These are phyloP conservation scores for Fonsecaea monophora DNA, from an alignment of 2,329 filamentous ascomycete species.

Conservation along the genomic window DNA sequence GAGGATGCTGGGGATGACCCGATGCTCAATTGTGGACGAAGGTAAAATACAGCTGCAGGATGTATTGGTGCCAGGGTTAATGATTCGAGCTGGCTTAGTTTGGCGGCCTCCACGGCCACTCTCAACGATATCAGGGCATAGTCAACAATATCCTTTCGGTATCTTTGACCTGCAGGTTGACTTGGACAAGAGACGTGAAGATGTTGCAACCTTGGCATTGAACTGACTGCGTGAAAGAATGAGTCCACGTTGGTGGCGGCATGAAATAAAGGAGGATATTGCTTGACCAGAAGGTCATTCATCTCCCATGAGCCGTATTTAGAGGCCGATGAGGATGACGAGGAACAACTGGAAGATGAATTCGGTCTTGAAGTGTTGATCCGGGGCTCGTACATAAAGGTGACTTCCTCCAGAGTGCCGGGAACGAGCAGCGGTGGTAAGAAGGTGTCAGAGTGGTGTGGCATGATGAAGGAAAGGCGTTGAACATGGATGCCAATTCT, in stretches of 20 bases:
- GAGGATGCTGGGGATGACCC: conserved; percentile 75
- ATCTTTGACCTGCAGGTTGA: conserved; percentile 71
- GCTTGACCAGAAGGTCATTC: conserved; percentile 80
- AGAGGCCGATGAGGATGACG: conserved; percentile 57
- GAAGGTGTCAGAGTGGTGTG: conserved; percentile 79
- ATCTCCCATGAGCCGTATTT: conserved; percentile 83
- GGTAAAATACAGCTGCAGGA: conserved; percentile 75
- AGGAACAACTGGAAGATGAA: conserved; percentile 50
- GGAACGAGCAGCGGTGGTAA: conserved; percentile 84
- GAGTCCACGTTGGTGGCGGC: conserved; percentile 85
- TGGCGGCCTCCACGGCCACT: conserved; percentile 78
- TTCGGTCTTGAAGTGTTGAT: conserved; percentile 65
- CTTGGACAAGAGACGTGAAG: conserved; percentile 78
- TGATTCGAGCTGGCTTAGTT: conserved; percentile 69
- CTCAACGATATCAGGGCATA: conserved; percentile 87
- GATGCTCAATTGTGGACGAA: conserved; percentile 76
- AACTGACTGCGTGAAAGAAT: conserved; percentile 76
- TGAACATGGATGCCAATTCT: conserved; percentile 80
- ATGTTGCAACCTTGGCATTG: conserved; percentile 73
- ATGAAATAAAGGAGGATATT: conserved; percentile 89
- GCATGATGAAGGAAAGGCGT: conserved; percentile 76
- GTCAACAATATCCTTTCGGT: conserved; percentile 79
- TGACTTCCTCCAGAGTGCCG: conserved; percentile 75
- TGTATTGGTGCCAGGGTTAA: conserved; percentile 78
- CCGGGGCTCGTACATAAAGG: conserved; percentile 82